A percentile compares a stretch with the other conserved stretches of the same genome.
Evolutionary conservation across 768 basidiomycete genomes (phyloP).

Genomic region (Kwoniella bestiolae): DNA sequence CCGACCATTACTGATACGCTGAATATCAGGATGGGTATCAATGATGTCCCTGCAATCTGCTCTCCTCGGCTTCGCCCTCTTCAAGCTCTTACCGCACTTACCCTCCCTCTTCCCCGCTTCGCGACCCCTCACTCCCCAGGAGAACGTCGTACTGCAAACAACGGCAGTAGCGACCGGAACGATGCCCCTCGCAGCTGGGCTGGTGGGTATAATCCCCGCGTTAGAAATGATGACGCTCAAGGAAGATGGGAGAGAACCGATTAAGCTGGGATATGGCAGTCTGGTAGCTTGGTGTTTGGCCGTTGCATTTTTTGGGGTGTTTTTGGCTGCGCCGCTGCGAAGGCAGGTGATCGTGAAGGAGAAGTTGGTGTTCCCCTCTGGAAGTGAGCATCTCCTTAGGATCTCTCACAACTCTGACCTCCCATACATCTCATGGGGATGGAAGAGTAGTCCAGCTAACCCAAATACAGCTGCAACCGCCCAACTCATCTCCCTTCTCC

Average conservation of each 20-base stretch:
- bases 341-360: slow-evolving; percentile 97
- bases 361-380: slow-evolving; percentile 89
- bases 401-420: background rate
- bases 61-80: slow-evolving; percentile 85
- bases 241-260: slow-evolving; percentile 75
- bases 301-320: slow-evolving; percentile 98
- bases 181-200: slow-evolving; percentile 61
- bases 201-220: slow-evolving; percentile 93
- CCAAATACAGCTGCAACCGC: slow-evolving; percentile 72
- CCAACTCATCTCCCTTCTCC: slow-evolving; percentile 88
- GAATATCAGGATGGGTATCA: slow-evolving; percentile 39
- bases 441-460: no score
- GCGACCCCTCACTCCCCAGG: slow-evolving; percentile 78
- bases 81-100: slow-evolving; percentile 60
- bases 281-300: slow-evolving; percentile 85
- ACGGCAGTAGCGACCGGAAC: slow-evolving; percentile 91
- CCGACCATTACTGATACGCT: slow-evolving; percentile 66
- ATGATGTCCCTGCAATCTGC: slow-evolving; percentile 94
- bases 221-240: slow-evolving; percentile 74
- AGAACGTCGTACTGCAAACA: slow-evolving; percentile 91
- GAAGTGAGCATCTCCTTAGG: slow-evolving; percentile 60
- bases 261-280: slow-evolving; percentile 73
- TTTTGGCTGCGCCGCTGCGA: slow-evolving; percentile 89
- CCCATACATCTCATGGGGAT: background rate
- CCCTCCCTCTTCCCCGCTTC: slow-evolving; percentile 55